phyloP scores from a whole-genome alignment of 2,329 filamentous ascomycete species.

The Gremmenia infestans region DNA sequence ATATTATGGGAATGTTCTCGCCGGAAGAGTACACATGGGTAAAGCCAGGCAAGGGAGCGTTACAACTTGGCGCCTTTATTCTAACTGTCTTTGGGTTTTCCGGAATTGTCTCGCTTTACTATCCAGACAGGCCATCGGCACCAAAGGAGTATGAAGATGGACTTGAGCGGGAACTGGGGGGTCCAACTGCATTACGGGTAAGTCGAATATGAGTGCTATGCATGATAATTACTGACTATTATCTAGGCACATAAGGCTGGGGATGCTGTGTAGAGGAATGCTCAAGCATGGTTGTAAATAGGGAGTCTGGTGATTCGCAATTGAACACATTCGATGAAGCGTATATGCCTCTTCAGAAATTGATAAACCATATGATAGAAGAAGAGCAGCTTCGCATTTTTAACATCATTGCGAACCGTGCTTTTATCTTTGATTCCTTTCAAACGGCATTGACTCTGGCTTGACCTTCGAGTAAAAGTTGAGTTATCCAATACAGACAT shows the following conservation, averaged over 20 bases:
- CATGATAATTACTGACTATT: constrained; percentile 13
- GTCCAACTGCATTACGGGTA: constrained; percentile 61
- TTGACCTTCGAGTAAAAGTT: too few species aligned
- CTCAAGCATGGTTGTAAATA: constrained; percentile 32
- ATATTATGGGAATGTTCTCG: constrained; percentile 84
- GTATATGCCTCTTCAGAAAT: neutral
- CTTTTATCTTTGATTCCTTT: neutral
- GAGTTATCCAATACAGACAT: too few species aligned
- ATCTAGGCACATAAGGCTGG: constrained; percentile 49
- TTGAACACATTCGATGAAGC: neutral
- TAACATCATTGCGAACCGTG: neutral
- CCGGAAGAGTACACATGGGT: constrained; percentile 84
- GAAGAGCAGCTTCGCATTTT: too few species aligned
- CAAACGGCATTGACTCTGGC: too few species aligned
- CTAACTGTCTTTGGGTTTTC: constrained; percentile 57
- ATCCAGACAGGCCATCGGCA: constrained; percentile 66
- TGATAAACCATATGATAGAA: too few species aligned
- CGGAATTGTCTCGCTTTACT: constrained; percentile 63
- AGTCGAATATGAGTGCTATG: constrained; percentile 32
- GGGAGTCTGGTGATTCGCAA: constrained; percentile 7
- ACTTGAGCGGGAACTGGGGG: constrained; percentile 70
- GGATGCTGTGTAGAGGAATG: constrained; percentile 35
- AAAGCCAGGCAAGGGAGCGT: constrained; percentile 62
- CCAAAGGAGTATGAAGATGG: constrained; percentile 70
- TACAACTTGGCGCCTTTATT: constrained; percentile 66